phyloP scores from a whole-genome alignment of 2,329 filamentous ascomycete genomes.

The Magnaporthiopsis rhizophila region DNA sequence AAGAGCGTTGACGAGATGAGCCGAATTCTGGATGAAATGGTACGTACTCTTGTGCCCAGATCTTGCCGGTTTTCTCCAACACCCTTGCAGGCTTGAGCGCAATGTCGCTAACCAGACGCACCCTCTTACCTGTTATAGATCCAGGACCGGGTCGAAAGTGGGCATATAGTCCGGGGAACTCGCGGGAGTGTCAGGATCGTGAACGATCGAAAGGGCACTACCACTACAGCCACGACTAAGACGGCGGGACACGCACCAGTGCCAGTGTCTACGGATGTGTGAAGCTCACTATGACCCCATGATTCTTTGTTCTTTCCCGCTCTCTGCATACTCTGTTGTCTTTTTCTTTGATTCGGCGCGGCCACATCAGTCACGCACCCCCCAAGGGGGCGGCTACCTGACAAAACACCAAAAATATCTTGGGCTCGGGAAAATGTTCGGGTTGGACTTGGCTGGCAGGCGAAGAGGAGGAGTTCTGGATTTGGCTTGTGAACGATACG shows the following conservation, averaged over 20 bases:
- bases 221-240: not conserved
- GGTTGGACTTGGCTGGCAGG: not conserved
- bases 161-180: slow-evolving; percentile 58
- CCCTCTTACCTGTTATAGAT: slow-evolving; percentile 38
- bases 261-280: slow-evolving; percentile 21
- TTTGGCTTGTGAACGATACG: not conserved
- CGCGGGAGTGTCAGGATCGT: slow-evolving; percentile 60
- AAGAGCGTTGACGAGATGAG: slow-evolving; percentile 88
- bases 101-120: not conserved
- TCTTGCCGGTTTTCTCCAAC: not conserved
- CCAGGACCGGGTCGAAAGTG: slow-evolving; percentile 72
- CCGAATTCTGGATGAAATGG: slow-evolving; percentile 87
- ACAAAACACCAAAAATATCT: not conserved
- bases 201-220: slow-evolving; percentile 31
- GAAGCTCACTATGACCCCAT: slow-evolving; percentile 1
- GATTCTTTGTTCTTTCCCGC: slow-evolving; percentile 5
- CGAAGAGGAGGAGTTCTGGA: not conserved
- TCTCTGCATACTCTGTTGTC: slow-evolving; percentile 11
- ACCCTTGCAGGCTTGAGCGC: not conserved
- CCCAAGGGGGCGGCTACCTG: not conserved
- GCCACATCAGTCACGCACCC: not conserved
- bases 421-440: not conserved
- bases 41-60: not conserved
- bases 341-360: slow-evolving; percentile 13
- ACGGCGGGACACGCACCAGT: slow-evolving; percentile 13